Conservation (phyloP, 139 green algal genomes). For the Mesotaenium endlicherianum region DNA sequence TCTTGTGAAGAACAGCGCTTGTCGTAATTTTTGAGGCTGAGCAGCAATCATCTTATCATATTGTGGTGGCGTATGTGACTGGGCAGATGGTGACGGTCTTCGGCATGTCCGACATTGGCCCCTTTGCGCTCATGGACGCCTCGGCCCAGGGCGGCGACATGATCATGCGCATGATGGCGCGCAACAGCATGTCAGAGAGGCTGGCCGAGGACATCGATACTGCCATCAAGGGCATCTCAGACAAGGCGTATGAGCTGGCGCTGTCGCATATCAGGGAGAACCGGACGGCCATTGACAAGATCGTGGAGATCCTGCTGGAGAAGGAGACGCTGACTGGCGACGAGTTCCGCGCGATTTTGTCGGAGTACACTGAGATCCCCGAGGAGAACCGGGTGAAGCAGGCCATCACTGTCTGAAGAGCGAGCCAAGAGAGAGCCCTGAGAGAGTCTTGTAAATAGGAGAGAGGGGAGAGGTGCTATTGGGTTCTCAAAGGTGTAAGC, state of each 20-base stretch:
- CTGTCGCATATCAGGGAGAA: conserved; percentile 30
- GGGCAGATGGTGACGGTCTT: conserved; percentile 97
- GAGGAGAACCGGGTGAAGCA: conserved; percentile 70
- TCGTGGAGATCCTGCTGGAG: conserved; percentile 90
- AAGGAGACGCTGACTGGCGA: conserved; percentile 94
- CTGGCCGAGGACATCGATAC: conserved; percentile 90
- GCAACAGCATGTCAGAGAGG: conserved; percentile 94
- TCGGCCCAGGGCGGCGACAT: conserved; percentile 80
- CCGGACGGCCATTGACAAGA: conserved; percentile 86
- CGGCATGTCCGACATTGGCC: conserved; percentile 96
- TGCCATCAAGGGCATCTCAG: conserved; percentile 81
- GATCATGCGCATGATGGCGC: conserved; percentile 99
- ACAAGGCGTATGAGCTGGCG: conserved; percentile 66
- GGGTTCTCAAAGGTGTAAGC: neutral
- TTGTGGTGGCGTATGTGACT: conserved; percentile 1
- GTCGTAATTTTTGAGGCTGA: no score
- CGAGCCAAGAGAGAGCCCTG: neutral
- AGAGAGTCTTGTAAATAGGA: neutral
- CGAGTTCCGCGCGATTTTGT: conserved; percentile 85
- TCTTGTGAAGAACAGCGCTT: no score
- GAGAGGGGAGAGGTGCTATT: neutral
- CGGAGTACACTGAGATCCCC: conserved; percentile 80
- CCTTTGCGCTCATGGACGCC: conserved; percentile 90
- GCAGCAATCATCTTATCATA: neutral
- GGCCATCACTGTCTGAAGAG: neutral